Percentiles rank a stretch among this genome's conserved stretches.
Conservation (phyloP, 345 rosid genomes). For the Erucastrum elatum region DNA sequence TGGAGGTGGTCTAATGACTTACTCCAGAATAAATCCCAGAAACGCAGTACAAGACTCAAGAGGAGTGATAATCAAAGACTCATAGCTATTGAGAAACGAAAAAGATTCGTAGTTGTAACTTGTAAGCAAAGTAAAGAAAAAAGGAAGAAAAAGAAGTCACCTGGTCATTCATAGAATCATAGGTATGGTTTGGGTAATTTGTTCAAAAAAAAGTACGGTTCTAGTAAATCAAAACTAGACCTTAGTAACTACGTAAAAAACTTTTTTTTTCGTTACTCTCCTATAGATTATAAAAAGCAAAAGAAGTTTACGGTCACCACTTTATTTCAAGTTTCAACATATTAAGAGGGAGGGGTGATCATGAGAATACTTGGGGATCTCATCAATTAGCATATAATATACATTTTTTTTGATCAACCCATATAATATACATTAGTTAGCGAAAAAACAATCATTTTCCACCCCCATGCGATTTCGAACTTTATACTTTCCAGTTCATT, state of each 20-base stretch:
- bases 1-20: not conserved
- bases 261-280: not conserved
- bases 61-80: too few relatives aligned
- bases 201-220: too few relatives aligned
- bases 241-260: not conserved
- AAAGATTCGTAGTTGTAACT: not conserved
- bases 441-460: slow-evolving; percentile 35
- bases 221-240: not conserved
- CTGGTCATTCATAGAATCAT: not conserved
- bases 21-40: not conserved
- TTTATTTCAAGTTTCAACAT: slow-evolving; percentile 38
- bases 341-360: slow-evolving; percentile 21
- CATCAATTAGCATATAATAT: slow-evolving; percentile 23
- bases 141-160: not conserved
- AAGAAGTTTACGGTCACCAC: slow-evolving; percentile 16
- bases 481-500: slow-evolving; percentile 41
- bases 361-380: slow-evolving; percentile 39
- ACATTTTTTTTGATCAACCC: not conserved
- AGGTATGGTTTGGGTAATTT: not conserved
- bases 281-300: slow-evolving; percentile 36
- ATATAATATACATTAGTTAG: slow-evolving; percentile 7
- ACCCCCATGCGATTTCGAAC: slow-evolving; percentile 32
- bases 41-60: not conserved
- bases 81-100: not conserved
- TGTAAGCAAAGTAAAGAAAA: not conserved